Evolutionary conservation across 495 filamentous ascomycete genomes (phyloP), one percentile per base, ranked within the genome.

Genomic region (Cladorrhinum samala): DNA sequence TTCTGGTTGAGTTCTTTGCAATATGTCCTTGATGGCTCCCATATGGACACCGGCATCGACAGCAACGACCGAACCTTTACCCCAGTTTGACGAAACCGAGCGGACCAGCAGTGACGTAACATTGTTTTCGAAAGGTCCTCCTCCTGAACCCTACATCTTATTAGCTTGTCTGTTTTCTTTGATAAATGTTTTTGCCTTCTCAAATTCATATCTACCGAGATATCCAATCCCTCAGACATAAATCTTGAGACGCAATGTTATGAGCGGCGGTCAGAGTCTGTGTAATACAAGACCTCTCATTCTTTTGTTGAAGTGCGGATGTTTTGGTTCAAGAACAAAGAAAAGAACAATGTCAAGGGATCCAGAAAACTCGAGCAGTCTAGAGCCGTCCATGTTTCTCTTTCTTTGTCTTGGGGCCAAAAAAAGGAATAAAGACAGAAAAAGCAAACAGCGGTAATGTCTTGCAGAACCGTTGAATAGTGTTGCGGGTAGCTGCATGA

Each of bases 31-130:
- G 42, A 98, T 93, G 24, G 90, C 85, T 16, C 87, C 79, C 33
- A 98, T 78, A 67, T 96, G 89, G 40, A 88, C 87, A 45, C 93
- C 93, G 19, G 89, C 93, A 73, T 98, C 93, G 40, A 98, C 87
- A 24, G 90, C 92, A 6, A 96, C 71, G 9, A 95, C 62, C 0
- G 91, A 95, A 25, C 85, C 83, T 59, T 81, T 85, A 19, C 77
- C 63, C 93, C 93, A 98, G 38, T 77, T 75, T 27, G 83, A 80
- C n/a, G 83, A 74, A 7, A 83, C 77, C 2, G 91, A 91, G 43
- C 92, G 86, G 39, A 96, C 86, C 1, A 98, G 81, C 33, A 96
- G 78, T 9, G 89, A 90, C 2, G 93, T 96, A 2, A 91, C 85
- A 60, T 89, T 87, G 61, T 90, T 83, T 73, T 98, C 93, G 57